phyloP scores from a whole-genome alignment of 1,284 basidiomycete genomes.

The Microbotryum scabiosae region DNA sequence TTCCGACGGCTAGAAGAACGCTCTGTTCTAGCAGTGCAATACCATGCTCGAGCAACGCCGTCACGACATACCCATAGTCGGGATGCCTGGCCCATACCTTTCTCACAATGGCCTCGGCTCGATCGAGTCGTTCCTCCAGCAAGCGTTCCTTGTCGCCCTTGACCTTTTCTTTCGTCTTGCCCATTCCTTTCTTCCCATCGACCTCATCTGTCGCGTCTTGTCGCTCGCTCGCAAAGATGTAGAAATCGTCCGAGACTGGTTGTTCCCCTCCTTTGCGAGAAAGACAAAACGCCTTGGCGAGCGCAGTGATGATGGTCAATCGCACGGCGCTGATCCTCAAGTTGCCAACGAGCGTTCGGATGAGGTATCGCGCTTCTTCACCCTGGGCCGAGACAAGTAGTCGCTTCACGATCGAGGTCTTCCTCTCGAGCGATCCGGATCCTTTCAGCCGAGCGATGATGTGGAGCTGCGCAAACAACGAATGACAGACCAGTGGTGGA shows the following conservation, averaged over 20 bases:
- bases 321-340: slow-evolving; percentile 73
- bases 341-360: slow-evolving; percentile 70
- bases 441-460: slow-evolving; percentile 25
- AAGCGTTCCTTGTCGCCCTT: slow-evolving; percentile 23
- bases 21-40: slow-evolving; percentile 30
- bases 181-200: slow-evolving; percentile 5
- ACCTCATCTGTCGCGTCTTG: background rate
- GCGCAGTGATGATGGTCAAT: slow-evolving; percentile 68
- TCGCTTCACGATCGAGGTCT: slow-evolving; percentile 69
- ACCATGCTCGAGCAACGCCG: slow-evolving; percentile 46
- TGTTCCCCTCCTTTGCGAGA: background rate
- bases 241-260: no score
- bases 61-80: slow-evolving; percentile 69
- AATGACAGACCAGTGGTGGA: slow-evolving; percentile 18
- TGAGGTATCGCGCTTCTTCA: slow-evolving; percentile 77
- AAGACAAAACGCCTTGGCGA: slow-evolving; percentile 71
- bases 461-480: slow-evolving; percentile 15
- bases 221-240: background rate
- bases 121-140: slow-evolving; percentile 34
- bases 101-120: slow-evolving; percentile 49
- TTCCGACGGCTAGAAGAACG: slow-evolving; percentile 64
- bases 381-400: slow-evolving; percentile 74
- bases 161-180: slow-evolving; percentile 1
- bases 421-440: slow-evolving; percentile 52
- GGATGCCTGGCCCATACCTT: slow-evolving; percentile 80